phyloP scores from a whole-genome alignment of 768 basidiomycete genomes.

The Sporobolomyces roseus region DNA sequence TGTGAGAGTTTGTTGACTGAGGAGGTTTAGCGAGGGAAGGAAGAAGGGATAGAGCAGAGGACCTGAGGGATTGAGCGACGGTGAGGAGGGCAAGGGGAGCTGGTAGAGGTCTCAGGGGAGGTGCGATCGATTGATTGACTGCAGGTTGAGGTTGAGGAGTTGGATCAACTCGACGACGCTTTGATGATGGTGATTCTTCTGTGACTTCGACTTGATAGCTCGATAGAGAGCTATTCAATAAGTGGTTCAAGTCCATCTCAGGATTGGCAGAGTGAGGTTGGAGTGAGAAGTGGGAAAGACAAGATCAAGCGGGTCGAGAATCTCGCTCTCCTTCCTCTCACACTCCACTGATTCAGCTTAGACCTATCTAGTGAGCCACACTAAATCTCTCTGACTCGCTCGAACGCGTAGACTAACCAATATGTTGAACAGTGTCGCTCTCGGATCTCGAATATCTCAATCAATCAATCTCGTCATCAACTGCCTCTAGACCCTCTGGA shows the following conservation, averaged over 20 bases:
- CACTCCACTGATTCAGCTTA: background rate
- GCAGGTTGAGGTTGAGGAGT: background rate
- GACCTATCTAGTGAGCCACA: background rate
- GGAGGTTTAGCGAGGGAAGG: constrained; percentile 18
- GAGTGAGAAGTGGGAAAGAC: too few species aligned
- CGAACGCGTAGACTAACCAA: background rate
- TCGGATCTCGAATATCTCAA: constrained; percentile 29
- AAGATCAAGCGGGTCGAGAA: too few species aligned
- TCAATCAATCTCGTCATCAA: background rate
- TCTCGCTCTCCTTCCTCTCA: background rate
- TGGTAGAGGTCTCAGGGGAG: constrained; percentile 10
- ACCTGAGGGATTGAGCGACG: constrained; percentile 13
- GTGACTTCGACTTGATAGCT: too few species aligned
- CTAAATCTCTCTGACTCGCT: background rate
- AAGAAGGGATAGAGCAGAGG: constrained; percentile 4
- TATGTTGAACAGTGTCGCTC: background rate
- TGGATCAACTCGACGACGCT: too few species aligned
- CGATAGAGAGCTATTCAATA: too few species aligned
- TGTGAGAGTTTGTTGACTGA: background rate
- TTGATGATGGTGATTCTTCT: too few species aligned
- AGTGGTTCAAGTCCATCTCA: too few species aligned
- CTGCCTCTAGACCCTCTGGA: background rate
- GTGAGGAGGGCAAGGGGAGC: constrained; percentile 12
- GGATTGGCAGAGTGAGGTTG: too few species aligned
- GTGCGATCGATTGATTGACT: too few species aligned